These are phyloP conservation scores for Colletotrichum trifolii DNA, from an alignment of 2,329 filamentous ascomycete species.

Conservation along the genomic window DNA sequence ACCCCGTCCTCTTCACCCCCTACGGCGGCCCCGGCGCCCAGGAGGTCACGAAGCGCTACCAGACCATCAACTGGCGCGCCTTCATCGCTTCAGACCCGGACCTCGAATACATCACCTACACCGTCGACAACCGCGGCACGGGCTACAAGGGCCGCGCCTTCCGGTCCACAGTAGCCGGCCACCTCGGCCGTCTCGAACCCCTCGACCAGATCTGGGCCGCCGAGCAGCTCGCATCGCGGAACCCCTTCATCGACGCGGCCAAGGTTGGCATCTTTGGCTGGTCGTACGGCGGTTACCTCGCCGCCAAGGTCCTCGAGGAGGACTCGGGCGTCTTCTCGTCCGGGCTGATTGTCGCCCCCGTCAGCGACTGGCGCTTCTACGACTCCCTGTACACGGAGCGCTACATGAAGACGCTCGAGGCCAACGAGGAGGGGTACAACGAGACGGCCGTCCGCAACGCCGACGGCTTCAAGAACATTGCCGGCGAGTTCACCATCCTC, in stretches of 20 bases:
- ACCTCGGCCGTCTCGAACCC: conserved; percentile 72
- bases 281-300: conserved; percentile 76
- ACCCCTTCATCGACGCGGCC: conserved; percentile 65
- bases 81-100: conserved; percentile 76
- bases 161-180: conserved; percentile 66
- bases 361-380: conserved; percentile 77
- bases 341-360: conserved; percentile 72
- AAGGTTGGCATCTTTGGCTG: conserved; percentile 76
- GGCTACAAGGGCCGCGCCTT: conserved; percentile 73
- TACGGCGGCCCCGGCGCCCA: conserved; percentile 77
- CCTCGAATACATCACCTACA: conserved; percentile 74
- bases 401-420: conserved; percentile 73
- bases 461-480: conserved; percentile 70
- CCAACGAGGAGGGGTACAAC: conserved; percentile 70
- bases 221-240: conserved; percentile 60
- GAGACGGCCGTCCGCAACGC: conserved; percentile 67
- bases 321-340: conserved; percentile 71
- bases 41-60: conserved; percentile 67
- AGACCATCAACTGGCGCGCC: conserved; percentile 65
- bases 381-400: conserved; percentile 78
- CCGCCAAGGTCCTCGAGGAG: conserved; percentile 73
- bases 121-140: conserved; percentile 76
- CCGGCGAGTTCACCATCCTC: conserved; percentile 69
- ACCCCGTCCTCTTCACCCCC: conserved; percentile 74
- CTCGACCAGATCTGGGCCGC: conserved; percentile 77